Conservation (phyloP, 2,329 filamentous ascomycete species). For the Ophiostoma ulmi region DNA sequence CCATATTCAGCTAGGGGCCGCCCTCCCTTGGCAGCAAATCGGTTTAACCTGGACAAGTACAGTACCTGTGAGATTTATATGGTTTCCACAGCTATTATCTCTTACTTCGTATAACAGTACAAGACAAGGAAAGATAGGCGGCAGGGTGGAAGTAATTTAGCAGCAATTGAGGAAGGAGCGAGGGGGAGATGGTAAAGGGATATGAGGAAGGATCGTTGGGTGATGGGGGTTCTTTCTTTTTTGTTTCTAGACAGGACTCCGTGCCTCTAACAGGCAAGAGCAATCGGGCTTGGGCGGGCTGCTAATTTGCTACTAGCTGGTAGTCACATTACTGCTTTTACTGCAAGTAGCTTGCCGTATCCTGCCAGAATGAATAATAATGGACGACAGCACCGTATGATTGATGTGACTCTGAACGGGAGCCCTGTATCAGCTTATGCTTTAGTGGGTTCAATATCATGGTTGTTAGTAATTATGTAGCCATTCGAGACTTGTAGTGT, state of each 20-base stretch:
- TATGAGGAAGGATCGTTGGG: neutral
- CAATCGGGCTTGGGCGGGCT: neutral
- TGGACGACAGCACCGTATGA: neutral
- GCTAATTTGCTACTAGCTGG: neutral
- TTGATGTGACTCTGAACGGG: neutral
- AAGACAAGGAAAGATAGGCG: neutral
- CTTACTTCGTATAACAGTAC: neutral
- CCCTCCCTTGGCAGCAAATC: neutral
- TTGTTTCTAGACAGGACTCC: neutral
- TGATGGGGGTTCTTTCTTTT: constrained; percentile 14
- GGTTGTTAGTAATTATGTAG: neutral
- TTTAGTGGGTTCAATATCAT: neutral
- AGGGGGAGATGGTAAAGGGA: neutral
- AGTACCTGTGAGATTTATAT: neutral
- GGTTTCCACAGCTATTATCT: neutral
- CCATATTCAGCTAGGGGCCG: constrained; percentile 1
- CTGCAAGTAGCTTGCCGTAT: neutral
- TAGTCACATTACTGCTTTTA: neutral
- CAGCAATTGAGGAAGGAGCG: neutral
- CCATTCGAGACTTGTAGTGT: neutral
- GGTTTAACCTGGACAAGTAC: neutral
- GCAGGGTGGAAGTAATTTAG: neutral
- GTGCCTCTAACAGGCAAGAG: constrained; percentile 7
- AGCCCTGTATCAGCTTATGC: neutral
- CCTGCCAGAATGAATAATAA: neutral